These are phyloP conservation scores for Abrus precatorius DNA, from an alignment of 306 rosid genomes.

Conservation along the genomic window DNA sequence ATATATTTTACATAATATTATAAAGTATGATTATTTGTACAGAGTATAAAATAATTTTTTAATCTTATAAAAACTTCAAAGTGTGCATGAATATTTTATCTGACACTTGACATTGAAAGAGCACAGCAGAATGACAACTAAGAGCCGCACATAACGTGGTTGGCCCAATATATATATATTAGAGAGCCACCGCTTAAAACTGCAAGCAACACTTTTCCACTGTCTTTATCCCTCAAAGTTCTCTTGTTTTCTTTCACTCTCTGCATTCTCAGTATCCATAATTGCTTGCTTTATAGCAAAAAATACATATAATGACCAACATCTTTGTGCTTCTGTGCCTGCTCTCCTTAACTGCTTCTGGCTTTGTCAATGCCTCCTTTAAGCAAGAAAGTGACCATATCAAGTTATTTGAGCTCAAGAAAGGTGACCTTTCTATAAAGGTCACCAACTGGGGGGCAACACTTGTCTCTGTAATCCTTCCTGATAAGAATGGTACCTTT, in stretches of 20 bases:
- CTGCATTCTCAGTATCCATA: not conserved
- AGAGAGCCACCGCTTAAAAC: too few relatives aligned
- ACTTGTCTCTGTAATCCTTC: slow-evolving; percentile 50
- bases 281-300: not conserved
- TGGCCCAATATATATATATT: slow-evolving; percentile 2
- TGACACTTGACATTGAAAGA: not conserved
- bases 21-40: too few relatives aligned
- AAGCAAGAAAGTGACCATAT: slow-evolving; percentile 37
- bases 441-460: slow-evolving; percentile 58
- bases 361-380: slow-evolving; percentile 36
- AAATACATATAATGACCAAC: slow-evolving; percentile 7
- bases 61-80: too few relatives aligned
- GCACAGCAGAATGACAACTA: slow-evolving; percentile 13
- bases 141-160: not conserved
- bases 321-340: slow-evolving; percentile 33
- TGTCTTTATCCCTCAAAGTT: not conserved
- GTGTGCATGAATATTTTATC: too few relatives aligned
- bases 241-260: not conserved
- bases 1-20: too few relatives aligned
- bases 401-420: slow-evolving; percentile 51
- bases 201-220: not conserved
- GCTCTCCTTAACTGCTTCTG: slow-evolving; percentile 33
- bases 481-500: slow-evolving; percentile 51
- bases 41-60: too few relatives aligned
- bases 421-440: slow-evolving; percentile 50